Evolutionary conservation across 2,329 filamentous ascomycete genomes (phyloP), one percentile per base, ranked within the genome.

Genomic region (Westerdykella aurantiaca): DNA sequence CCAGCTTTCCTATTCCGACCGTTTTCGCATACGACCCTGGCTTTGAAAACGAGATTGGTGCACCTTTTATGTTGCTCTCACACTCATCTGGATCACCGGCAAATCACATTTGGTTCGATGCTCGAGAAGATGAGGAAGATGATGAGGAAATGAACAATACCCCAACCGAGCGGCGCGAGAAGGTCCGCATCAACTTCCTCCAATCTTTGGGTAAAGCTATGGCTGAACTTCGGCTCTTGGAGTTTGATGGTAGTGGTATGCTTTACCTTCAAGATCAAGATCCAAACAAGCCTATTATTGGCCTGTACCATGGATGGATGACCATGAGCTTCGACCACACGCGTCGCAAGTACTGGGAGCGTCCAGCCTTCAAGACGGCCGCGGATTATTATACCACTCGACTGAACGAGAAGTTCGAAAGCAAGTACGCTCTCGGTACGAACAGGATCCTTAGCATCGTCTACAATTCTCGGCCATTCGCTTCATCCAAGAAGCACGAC

Each of bases 31-130:
- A 48, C 31, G 47, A 55, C 25, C 29, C 38, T 1, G 37, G 39
- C 6, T 16, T 48, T 10, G 18, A 50, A 6, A 60, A 56, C 31
- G 25, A 21, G 3, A 46, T 57, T 23, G 35, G 43, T 3, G 45
- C 45, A 10, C 57, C 57, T 10, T 58, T 47, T 34, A 50, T 56
- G 12, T 33, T 58, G 11, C 51, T 55, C 51, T 46, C 42, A 22
- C 43, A 39, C 31, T 1, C 43, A 5, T 10, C 31, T 9, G 56
- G 57, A n/a, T 39, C 41, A 0, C 31, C 47, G 5, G 48, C 51
- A 4, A 34, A 22, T 16, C 17, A 45, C 13, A 31, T 57, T 21
- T 58, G 51, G 56, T 45, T 42, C 25, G 44, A 41, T 21, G 16
- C 37, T 18, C 22, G 31, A n/a, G 14, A 37, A 18, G 44, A 49